Percentiles rank a stretch among this genome's conserved stretches.
phyloP scores from a whole-genome alignment of 768 basidiomycete species.

The Russula compacta region DNA sequence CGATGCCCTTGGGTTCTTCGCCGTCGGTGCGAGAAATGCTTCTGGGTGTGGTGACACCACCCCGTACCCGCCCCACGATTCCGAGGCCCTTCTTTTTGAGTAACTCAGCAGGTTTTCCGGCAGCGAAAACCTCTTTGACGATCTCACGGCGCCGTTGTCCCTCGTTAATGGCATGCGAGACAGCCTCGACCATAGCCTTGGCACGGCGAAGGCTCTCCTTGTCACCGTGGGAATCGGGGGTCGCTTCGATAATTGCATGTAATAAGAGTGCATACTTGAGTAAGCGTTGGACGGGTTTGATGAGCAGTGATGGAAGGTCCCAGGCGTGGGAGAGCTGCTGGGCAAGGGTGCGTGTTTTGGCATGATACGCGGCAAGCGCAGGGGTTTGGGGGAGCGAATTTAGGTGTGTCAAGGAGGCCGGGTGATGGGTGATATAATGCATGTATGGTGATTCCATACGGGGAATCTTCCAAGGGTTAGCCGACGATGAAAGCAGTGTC shows the following conservation, averaged over 20 bases:
- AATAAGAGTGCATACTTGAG: conserved; percentile 91
- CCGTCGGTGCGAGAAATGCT: conserved; percentile 36
- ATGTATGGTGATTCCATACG: conserved; percentile 65
- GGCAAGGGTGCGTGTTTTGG: conserved; percentile 56
- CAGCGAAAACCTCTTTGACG: conserved; percentile 58
- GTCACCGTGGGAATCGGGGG: conserved; percentile 59
- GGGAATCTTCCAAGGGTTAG: conserved; percentile 41
- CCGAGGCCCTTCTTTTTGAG: conserved; percentile 32
- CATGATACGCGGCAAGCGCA: conserved; percentile 56
- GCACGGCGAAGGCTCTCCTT: conserved; percentile 48
- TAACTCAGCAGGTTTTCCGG: conserved; percentile 18
- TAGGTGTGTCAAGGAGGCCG: conserved; percentile 63
- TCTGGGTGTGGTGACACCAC: conserved; percentile 47
- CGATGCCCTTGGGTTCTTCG: conserved; percentile 16
- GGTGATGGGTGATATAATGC: conserved; percentile 73
- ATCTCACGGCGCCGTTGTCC: conserved; percentile 68
- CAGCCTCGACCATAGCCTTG: conserved; percentile 54
- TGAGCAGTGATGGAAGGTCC: conserved; percentile 89
- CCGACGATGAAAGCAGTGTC: background rate
- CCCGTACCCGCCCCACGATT: conserved; percentile 47
- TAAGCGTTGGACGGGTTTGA: conserved; percentile 94
- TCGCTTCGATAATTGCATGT: conserved; percentile 63
- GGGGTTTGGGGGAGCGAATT: conserved; percentile 41
- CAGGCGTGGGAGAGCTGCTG: conserved; percentile 75
- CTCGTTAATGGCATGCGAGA: conserved; percentile 72